Evolutionary conservation across 2,329 filamentous ascomycete genomes (phyloP), one percentile per base, ranked within the genome.

Genomic region (Hortaea sp.): DNA sequence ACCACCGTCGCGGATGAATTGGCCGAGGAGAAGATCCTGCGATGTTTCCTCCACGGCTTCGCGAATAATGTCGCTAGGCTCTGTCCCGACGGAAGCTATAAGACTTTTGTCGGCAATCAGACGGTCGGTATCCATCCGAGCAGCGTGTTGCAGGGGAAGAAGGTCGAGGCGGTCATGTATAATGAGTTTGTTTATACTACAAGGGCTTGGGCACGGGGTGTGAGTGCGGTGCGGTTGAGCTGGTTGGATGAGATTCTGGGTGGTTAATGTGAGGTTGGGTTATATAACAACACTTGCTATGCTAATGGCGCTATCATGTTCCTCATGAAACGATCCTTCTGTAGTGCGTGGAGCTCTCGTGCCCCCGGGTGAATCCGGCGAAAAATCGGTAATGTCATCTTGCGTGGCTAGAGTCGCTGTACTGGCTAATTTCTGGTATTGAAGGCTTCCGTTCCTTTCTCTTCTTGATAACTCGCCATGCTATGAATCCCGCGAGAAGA

Each of bases 111-210:
- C 6, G 77, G 77, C 2, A 79, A 79, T 51, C 78, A 82, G 61
- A 72, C 70, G 0, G 77, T 83, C 1, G 72, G 77, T 1, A 80
- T 83, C 35, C 79, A 82, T 57, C 78, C 78, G 1, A 75, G 73
- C 6, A 80, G 76, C 49, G 76, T 78, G 10, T 60, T 82, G 5
- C 79, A 77, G 56, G 76, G 77, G 13, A 74, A 73, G 56, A 77
- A 76, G 52, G 68, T 78, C 5, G 78, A 81, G 62, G 79, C 76
- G 2, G 78, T 83, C 44, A 68, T 82, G 60, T 83, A 80, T 56
- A 79, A 76, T 49, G 79, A 82, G 60, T 81, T 79, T 60, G 77
- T 82, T 2, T 83, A 78, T 57, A 83, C 79, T 13, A 81, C 74
- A 39, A 76, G 76, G 53, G 76, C 76, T 45, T 83, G 81, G 66